Percentiles rank a stretch among this genome's conserved stretches.
Evolutionary conservation across 2,329 filamentous ascomycete genomes (phyloP).

Genomic region (Cercospora beticola): DNA sequence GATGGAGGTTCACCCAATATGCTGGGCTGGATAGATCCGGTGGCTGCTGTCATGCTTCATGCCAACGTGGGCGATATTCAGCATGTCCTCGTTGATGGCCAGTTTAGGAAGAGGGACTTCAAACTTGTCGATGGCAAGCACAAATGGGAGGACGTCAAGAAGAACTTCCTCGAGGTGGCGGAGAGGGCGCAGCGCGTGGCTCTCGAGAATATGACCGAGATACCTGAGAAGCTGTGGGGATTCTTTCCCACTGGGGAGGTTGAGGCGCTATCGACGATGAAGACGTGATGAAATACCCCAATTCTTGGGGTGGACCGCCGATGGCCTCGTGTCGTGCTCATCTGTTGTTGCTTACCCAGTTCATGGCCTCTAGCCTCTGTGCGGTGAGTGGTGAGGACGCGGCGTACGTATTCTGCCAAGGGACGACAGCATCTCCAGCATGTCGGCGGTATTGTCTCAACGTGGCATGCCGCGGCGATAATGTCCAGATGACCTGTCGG

Average conservation of each 20-base stretch:
- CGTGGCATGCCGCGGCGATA: neutral
- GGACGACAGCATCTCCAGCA: neutral
- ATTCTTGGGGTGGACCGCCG: neutral
- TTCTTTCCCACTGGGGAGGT: slow-evolving; percentile 10
- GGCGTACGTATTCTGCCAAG: neutral
- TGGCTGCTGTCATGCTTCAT: slow-evolving; percentile 59
- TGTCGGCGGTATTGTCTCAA: neutral
- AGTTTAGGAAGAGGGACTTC: slow-evolving; percentile 50
- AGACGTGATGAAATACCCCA: neutral
- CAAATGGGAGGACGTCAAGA: slow-evolving; percentile 13
- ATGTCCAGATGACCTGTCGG: neutral
- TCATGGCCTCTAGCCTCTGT: neutral
- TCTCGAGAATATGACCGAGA: neutral
- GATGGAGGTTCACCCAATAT: slow-evolving; percentile 51
- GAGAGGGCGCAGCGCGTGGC: slow-evolving; percentile 11
- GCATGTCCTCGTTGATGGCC: slow-evolving; percentile 53
- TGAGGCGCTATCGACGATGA: slow-evolving; percentile 32
- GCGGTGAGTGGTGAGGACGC: neutral
- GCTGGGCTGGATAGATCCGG: slow-evolving; percentile 56
- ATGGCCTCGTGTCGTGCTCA: neutral
- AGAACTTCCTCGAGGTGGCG: slow-evolving; percentile 18
- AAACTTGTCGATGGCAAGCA: slow-evolving; percentile 18
- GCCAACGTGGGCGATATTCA: slow-evolving; percentile 54
- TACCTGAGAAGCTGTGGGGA: slow-evolving; percentile 21
- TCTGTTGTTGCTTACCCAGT: neutral